Evolutionary conservation across 768 basidiomycete genomes (phyloP).

Genomic region (Solioccasus polychromus): DNA sequence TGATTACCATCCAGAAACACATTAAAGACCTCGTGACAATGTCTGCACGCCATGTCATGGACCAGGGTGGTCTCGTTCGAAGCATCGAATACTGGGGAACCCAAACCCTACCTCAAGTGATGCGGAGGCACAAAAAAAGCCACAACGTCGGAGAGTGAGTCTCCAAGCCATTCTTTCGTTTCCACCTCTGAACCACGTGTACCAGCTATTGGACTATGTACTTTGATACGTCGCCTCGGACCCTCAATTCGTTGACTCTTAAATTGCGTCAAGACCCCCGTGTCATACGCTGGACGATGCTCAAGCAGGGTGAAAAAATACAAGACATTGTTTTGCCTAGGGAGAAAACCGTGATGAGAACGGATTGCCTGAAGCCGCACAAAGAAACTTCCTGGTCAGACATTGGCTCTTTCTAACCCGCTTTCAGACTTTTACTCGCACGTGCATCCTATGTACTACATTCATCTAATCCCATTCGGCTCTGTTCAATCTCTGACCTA

Average conservation of each 20-base stretch:
- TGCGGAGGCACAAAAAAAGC: constrained; percentile 58
- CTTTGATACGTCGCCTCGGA: constrained; percentile 81
- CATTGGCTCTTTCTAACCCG: constrained; percentile 11
- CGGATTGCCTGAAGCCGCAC: constrained; percentile 22
- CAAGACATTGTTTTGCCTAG: constrained; percentile 62
- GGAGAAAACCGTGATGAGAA: constrained; percentile 39
- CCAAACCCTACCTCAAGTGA: constrained; percentile 66
- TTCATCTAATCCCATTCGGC: constrained; percentile 2
- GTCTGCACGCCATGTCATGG: constrained; percentile 68
- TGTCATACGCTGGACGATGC: constrained; percentile 77
- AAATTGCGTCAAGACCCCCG: constrained; percentile 77
- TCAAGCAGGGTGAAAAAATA: constrained; percentile 73
- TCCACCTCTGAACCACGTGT: constrained; percentile 5
- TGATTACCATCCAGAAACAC: constrained; percentile 47
- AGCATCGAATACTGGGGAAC: constrained; percentile 74
- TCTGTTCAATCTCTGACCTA: no score
- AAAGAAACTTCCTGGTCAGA: constrained; percentile 29
- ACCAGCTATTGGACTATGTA: constrained; percentile 86
- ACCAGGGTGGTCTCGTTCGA: constrained; percentile 80
- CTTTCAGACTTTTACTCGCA: background rate
- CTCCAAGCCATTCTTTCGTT: background rate
- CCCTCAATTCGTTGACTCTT: constrained; percentile 58
- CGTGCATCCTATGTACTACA: background rate
- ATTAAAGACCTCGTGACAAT: constrained; percentile 73
- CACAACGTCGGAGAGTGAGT: constrained; percentile 77